phyloP scores from a whole-genome alignment of 2,329 filamentous ascomycete species.

The Rhynchosporium secalis region DNA sequence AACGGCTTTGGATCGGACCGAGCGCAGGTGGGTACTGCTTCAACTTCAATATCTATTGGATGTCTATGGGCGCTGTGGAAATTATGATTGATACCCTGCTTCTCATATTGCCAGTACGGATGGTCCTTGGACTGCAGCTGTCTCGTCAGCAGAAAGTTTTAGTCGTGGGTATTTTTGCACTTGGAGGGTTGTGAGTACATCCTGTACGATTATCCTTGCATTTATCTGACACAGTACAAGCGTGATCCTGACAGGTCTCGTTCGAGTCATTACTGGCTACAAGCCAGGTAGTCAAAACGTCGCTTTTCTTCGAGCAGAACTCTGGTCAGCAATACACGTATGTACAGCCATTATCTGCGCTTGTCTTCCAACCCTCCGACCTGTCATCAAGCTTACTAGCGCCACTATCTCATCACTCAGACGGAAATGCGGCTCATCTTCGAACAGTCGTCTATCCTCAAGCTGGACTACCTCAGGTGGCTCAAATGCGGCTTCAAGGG shows the following conservation, averaged over 20 bases:
- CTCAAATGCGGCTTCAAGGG: neutral
- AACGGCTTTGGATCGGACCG: constrained; percentile 6
- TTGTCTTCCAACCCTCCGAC: constrained; percentile 8
- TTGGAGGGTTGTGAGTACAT: constrained; percentile 10
- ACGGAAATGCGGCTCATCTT: neutral
- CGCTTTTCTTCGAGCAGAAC: constrained; percentile 9
- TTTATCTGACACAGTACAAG: neutral
- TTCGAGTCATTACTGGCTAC: constrained; percentile 12
- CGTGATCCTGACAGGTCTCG: constrained; percentile 10
- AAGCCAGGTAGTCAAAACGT: constrained; percentile 13
- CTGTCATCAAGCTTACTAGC: constrained; percentile 9
- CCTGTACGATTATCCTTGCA: neutral
- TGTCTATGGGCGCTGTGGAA: constrained; percentile 10
- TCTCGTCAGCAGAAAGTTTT: constrained; percentile 13
- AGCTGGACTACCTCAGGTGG: neutral
- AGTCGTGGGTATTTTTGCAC: constrained; percentile 9
- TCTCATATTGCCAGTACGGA: constrained; percentile 4
- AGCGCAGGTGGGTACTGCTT: constrained; percentile 8
- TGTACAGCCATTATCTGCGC: constrained; percentile 10
- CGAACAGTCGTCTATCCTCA: neutral
- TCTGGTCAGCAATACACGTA: constrained; percentile 13
- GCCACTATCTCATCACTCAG: neutral
- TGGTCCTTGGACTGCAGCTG: constrained; percentile 4
- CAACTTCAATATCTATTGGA: constrained; percentile 16
- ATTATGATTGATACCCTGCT: constrained; percentile 11